A percentile compares a stretch with the other conserved stretches of the same genome.
Conservation (phyloP, 2,329 filamentous ascomycete species). For the Xylaria sp. region DNA sequence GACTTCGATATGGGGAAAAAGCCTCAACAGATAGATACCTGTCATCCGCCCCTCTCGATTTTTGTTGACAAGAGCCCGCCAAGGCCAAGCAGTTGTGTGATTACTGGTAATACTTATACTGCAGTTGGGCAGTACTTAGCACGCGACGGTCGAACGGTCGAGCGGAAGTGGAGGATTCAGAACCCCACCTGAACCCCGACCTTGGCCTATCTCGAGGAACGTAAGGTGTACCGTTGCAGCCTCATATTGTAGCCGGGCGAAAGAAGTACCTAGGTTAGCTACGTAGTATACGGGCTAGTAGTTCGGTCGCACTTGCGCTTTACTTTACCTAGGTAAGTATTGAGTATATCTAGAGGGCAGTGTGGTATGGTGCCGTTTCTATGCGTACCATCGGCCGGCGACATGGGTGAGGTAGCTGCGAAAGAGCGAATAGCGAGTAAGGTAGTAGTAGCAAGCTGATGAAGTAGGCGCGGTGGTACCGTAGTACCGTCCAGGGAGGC, state of each 20-base stretch:
- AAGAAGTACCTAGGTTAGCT: not conserved
- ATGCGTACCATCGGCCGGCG: conserved; percentile 5
- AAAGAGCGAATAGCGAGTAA: conserved; percentile 15
- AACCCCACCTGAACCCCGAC: conserved; percentile 36
- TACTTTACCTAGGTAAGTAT: not conserved
- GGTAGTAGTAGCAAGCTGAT: conserved; percentile 2
- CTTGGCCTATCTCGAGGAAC: not conserved
- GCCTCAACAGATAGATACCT: conserved; percentile 33
- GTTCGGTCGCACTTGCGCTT: not conserved
- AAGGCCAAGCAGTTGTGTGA: conserved; percentile 22
- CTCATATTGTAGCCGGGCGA: conserved; percentile 10
- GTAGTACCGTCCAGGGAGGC: not conserved
- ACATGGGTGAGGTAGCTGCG: conserved; percentile 7
- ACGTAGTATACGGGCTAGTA: not conserved
- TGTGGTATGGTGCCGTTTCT: not conserved
- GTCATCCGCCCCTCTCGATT: conserved; percentile 5
- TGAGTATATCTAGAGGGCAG: not conserved
- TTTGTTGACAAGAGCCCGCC: conserved; percentile 25
- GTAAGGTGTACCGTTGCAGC: conserved; percentile 2
- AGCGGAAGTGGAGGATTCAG: conserved; percentile 42
- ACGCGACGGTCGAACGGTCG: conserved; percentile 39
- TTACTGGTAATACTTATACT: conserved; percentile 25
- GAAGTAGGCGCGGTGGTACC: conserved; percentile 11
- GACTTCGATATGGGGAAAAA: conserved; percentile 24
- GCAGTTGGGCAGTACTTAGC: conserved; percentile 19